These are phyloP conservation scores for Plectranthus barbatus DNA, from an alignment of 257 asterid genomes.

Conservation along the genomic window DNA sequence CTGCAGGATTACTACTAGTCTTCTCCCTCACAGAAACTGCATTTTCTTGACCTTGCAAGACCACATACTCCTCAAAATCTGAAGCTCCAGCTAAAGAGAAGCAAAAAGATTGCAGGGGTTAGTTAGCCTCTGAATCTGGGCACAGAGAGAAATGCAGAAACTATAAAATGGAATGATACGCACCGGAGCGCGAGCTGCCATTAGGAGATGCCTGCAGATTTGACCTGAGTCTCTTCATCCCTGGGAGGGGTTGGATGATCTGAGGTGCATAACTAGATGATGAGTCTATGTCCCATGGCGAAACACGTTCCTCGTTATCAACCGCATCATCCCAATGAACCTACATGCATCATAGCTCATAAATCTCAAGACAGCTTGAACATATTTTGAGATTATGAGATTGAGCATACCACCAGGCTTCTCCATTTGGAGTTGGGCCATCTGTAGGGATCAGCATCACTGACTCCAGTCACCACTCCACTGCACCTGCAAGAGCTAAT, in stretches of 20 bases:
- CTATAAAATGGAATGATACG: not conserved
- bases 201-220: conserved; percentile 37
- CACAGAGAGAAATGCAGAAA: not conserved
- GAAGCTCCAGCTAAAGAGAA: conserved; percentile 24
- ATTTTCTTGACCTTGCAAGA: conserved; percentile 99
- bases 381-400: not conserved
- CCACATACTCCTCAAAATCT: conserved; percentile 59
- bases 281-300: conserved; percentile 77
- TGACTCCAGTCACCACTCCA: conserved; percentile 69
- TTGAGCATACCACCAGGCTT: conserved; percentile 47
- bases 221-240: conserved; percentile 60
- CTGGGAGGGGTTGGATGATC: conserved; percentile 48
- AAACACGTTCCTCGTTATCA: conserved; percentile 57
- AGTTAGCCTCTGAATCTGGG: not conserved
- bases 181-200: conserved; percentile 41
- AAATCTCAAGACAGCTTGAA: no score
- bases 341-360: conserved; percentile 22
- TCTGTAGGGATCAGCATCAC: conserved; percentile 53
- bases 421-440: conserved; percentile 90
- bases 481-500: conserved; percentile 45
- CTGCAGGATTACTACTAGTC: conserved; percentile 26
- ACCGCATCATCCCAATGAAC: conserved; percentile 65
- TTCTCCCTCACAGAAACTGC: conserved; percentile 39
- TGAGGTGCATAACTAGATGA: conserved; percentile 49
- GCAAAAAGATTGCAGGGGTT: not conserved